These are phyloP conservation scores for Corymbia citriodora DNA, from an alignment of 441 rosid species.

Conservation along the genomic window DNA sequence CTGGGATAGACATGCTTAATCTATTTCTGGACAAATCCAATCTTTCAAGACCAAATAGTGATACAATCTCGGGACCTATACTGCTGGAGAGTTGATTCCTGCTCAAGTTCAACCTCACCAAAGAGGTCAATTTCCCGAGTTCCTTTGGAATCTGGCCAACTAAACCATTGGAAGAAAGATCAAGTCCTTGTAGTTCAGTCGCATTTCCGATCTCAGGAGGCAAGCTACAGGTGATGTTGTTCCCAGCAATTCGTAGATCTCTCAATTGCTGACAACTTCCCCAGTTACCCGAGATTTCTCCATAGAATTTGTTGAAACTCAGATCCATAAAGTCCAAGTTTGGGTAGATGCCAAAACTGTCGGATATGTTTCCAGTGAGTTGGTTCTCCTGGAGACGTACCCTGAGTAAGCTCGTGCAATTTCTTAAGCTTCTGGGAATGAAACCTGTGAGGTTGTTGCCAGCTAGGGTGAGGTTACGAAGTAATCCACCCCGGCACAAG, in stretches of 20 bases:
- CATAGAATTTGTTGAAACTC: neutral
- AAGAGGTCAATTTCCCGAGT: neutral
- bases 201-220: neutral
- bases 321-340: neutral
- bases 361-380: slow-evolving; percentile 13
- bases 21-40: neutral
- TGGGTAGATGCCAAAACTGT: neutral
- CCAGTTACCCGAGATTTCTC: neutral
- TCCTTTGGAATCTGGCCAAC: neutral
- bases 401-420: slow-evolving; percentile 25
- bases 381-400: slow-evolving; percentile 12
- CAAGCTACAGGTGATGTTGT: neutral
- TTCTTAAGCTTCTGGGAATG: slow-evolving; percentile 10
- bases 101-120: neutral
- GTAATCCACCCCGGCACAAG: neutral
- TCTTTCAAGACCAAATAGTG: neutral
- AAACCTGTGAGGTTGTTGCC: neutral
- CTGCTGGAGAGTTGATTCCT: neutral
- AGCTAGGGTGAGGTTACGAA: neutral
- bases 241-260: neutral
- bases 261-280: neutral
- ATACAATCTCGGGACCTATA: neutral
- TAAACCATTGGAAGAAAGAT: neutral
- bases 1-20: neutral
- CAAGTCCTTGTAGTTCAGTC: neutral